Evolutionary conservation across 192 early-diverging fungal species (phyloP).

Genomic region (Linnemannia exigua): DNA sequence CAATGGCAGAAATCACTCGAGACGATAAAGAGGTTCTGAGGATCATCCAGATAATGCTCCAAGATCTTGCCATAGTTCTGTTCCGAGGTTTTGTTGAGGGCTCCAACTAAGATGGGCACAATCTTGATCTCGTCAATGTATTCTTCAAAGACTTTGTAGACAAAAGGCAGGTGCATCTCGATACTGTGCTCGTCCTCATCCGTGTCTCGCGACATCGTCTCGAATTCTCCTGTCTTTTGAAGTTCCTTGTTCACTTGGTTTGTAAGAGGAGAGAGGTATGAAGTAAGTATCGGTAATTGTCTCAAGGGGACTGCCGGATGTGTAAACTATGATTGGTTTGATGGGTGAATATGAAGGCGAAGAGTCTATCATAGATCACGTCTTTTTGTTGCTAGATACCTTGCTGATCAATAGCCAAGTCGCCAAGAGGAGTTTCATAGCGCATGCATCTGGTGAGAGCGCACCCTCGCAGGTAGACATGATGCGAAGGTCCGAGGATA

Average conservation of each 20-base stretch:
- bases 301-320: too few relatives aligned
- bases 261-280: background rate
- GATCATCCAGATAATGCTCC: slow-evolving; percentile 78
- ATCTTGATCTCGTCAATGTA: slow-evolving; percentile 73
- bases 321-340: background rate
- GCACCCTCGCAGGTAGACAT: slow-evolving; percentile 84
- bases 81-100: slow-evolving; percentile 72
- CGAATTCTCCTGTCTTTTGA: slow-evolving; percentile 74
- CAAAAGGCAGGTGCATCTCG: slow-evolving; percentile 97
- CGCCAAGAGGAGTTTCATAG: slow-evolving; percentile 92
- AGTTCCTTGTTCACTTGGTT: slow-evolving; percentile 74
- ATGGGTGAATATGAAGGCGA: background rate
- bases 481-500: slow-evolving; percentile 95
- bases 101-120: slow-evolving; percentile 93
- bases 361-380: too few relatives aligned
- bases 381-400: slow-evolving; percentile 46
- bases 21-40: slow-evolving; percentile 88
- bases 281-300: background rate
- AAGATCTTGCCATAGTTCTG: slow-evolving; percentile 78
- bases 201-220: slow-evolving; percentile 69
- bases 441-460: slow-evolving; percentile 78
- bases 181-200: slow-evolving; percentile 98
- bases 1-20: slow-evolving; percentile 99
- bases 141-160: slow-evolving; percentile 84
- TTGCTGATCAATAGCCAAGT: slow-evolving; percentile 78